Conservation (phyloP, 129 eudicot species). For the Logfia minima region DNA sequence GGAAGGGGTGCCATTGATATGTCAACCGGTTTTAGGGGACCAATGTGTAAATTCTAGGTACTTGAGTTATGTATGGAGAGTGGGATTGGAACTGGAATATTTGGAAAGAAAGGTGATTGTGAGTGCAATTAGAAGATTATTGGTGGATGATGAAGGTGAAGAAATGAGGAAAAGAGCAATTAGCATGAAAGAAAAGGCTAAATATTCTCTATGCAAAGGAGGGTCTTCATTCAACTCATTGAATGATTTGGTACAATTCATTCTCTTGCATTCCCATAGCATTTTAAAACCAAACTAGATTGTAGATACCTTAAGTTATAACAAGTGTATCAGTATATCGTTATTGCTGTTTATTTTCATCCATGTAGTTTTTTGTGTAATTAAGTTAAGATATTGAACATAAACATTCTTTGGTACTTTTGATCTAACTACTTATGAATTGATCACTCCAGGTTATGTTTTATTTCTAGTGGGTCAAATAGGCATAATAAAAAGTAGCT, state of each 20-base stretch:
- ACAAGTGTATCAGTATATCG: background rate
- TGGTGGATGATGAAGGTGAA: slow-evolving; percentile 49
- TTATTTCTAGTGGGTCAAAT: background rate
- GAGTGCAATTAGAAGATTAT: slow-evolving; percentile 33
- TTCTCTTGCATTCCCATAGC: background rate
- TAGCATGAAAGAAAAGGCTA: slow-evolving; percentile 31
- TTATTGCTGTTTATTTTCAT: background rate
- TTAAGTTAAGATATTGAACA: background rate
- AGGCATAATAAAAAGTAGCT: background rate
- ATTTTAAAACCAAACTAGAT: background rate
- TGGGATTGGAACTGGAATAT: slow-evolving; percentile 36
- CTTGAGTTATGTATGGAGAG: slow-evolving; percentile 37
- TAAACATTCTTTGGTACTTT: background rate
- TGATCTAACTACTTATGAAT: background rate
- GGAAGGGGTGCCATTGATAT: slow-evolving; percentile 54
- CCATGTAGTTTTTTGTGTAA: background rate
- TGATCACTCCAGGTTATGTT: background rate
- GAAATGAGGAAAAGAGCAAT: slow-evolving; percentile 31
- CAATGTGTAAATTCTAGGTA: slow-evolving; percentile 46
- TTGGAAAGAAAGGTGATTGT: slow-evolving; percentile 31
- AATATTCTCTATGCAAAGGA: slow-evolving; percentile 22
- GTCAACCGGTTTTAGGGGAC: slow-evolving; percentile 40
- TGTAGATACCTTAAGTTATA: background rate
- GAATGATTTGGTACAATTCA: slow-evolving; percentile 31
- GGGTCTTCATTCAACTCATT: slow-evolving; percentile 43